phyloP scores from a whole-genome alignment of 345 rosid species.

The Salix dunnii region DNA sequence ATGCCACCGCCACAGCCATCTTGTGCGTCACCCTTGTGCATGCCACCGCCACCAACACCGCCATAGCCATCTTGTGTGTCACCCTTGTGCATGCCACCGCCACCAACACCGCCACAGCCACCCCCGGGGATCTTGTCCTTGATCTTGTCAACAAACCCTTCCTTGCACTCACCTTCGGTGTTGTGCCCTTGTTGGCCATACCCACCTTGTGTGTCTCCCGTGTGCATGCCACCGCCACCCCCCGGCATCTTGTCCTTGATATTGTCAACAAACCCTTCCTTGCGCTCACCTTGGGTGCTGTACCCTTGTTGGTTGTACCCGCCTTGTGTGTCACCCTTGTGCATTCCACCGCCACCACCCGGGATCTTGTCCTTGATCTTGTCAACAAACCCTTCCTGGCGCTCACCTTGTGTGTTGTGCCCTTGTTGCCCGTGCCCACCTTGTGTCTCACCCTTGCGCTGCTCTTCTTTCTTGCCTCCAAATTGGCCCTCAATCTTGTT shows the following conservation, averaged over 20 bases:
- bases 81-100: slow-evolving; percentile 10
- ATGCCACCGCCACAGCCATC: slow-evolving; percentile 22
- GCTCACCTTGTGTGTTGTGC: not conserved
- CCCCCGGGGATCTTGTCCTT: slow-evolving; percentile 48
- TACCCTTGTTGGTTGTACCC: not conserved
- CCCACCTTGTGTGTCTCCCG: slow-evolving; percentile 16
- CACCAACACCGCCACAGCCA: no score
- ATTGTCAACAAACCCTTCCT: slow-evolving; percentile 47
- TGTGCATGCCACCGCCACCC: not conserved
- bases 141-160: slow-evolving; percentile 41
- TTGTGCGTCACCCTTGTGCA: slow-evolving; percentile 8
- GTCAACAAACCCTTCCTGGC: slow-evolving; percentile 47
- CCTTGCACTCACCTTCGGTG: slow-evolving; percentile 30
- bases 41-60: slow-evolving; percentile 5
- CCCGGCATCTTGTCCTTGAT: slow-evolving; percentile 51
- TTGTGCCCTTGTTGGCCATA: no score
- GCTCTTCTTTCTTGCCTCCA: no score
- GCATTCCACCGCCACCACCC: slow-evolving; percentile 20
- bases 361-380: slow-evolving; percentile 51
- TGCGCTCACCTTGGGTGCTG: slow-evolving; percentile 25
- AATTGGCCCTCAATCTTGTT: no score
- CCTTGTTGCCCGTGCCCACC: slow-evolving; percentile 19
- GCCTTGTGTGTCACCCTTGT: slow-evolving; percentile 2
- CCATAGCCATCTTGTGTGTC: no score
- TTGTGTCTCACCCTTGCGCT: no score